phyloP scores from a whole-genome alignment of 1,284 basidiomycete species.

The Pisolithus thermaeus region DNA sequence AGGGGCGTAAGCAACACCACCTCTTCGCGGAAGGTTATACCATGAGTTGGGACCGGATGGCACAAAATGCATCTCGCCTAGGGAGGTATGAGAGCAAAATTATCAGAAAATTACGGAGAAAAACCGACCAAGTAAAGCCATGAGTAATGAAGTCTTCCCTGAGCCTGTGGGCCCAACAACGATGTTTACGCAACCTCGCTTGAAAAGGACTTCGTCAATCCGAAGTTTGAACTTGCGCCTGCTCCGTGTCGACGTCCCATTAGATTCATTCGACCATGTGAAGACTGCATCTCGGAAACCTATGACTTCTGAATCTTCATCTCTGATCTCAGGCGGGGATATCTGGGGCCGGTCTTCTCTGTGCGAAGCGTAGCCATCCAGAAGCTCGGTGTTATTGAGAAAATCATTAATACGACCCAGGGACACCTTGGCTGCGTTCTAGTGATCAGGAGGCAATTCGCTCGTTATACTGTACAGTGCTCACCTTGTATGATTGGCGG shows the following conservation, averaged over 20 bases:
- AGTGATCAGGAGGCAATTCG: background rate
- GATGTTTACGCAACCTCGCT: conserved; percentile 53
- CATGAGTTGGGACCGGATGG: conserved; percentile 30
- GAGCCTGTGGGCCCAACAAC: conserved; percentile 59
- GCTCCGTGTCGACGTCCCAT: conserved; percentile 15
- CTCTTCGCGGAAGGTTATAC: conserved; percentile 48
- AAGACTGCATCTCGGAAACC: conserved; percentile 32
- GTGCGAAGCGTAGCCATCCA: conserved; percentile 30
- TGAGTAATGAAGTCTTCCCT: conserved; percentile 47
- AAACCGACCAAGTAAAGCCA: conserved; percentile 46
- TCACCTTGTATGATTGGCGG: conserved; percentile 24
- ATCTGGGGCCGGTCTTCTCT: conserved; percentile 21
- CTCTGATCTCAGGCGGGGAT: conserved; percentile 1
- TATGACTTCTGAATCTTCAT: conserved; percentile 16
- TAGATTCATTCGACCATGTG: conserved; percentile 22
- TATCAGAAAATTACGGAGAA: background rate
- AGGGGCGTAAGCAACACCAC: conserved; percentile 57
- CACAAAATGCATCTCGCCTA: conserved; percentile 14
- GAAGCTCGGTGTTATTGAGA: conserved; percentile 29
- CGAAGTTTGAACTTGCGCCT: conserved; percentile 39
- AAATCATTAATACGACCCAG: conserved; percentile 36
- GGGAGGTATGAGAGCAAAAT: background rate
- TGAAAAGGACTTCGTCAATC: conserved; percentile 54
- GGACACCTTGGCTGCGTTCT: conserved; percentile 32
- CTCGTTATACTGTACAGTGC: background rate